Evolutionary conservation across 345 rosid genomes (phyloP).

Genomic region (Xanthoceras sorbifolium): DNA sequence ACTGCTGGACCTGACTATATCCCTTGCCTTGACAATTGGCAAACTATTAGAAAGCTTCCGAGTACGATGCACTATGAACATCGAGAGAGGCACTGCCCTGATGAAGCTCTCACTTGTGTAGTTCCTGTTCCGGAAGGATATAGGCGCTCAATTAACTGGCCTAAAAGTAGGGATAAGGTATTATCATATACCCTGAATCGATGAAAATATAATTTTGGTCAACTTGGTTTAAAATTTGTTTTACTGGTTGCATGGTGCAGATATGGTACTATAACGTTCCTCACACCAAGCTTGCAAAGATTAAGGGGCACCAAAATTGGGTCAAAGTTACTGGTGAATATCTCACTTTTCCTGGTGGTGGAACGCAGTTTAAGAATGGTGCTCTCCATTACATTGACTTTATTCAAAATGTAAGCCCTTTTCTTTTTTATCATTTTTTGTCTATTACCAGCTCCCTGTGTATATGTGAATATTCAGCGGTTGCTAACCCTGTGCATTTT

Average conservation of each 20-base stretch:
- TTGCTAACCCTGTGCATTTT: slow-evolving; percentile 7
- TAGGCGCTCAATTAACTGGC: slow-evolving; percentile 72
- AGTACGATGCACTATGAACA: slow-evolving; percentile 79
- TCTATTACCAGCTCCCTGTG: background rate
- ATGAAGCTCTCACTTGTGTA: slow-evolving; percentile 77
- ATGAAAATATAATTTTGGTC: slow-evolving; percentile 10
- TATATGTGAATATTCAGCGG: background rate
- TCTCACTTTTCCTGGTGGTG: slow-evolving; percentile 60
- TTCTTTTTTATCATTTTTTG: background rate
- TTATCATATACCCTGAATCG: slow-evolving; percentile 1
- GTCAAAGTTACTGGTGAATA: slow-evolving; percentile 58
- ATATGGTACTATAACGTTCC: slow-evolving; percentile 74
- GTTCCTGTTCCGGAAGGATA: slow-evolving; percentile 85
- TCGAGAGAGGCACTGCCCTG: slow-evolving; percentile 93
- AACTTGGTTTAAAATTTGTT: slow-evolving; percentile 16
- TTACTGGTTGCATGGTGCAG: slow-evolving; percentile 38
- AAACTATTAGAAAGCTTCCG: slow-evolving; percentile 68
- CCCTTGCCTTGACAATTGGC: slow-evolving; percentile 92
- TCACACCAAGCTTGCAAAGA: slow-evolving; percentile 65
- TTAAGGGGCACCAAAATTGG: slow-evolving; percentile 83
- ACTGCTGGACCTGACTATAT: slow-evolving; percentile 92
- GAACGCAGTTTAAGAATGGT: slow-evolving; percentile 58
- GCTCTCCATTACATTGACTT: slow-evolving; percentile 57
- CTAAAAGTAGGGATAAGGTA: slow-evolving; percentile 85
- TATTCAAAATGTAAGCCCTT: slow-evolving; percentile 42